Evolutionary conservation across 1,139 yeast species (phyloP).

Genomic region (Ashbya aceris): DNA sequence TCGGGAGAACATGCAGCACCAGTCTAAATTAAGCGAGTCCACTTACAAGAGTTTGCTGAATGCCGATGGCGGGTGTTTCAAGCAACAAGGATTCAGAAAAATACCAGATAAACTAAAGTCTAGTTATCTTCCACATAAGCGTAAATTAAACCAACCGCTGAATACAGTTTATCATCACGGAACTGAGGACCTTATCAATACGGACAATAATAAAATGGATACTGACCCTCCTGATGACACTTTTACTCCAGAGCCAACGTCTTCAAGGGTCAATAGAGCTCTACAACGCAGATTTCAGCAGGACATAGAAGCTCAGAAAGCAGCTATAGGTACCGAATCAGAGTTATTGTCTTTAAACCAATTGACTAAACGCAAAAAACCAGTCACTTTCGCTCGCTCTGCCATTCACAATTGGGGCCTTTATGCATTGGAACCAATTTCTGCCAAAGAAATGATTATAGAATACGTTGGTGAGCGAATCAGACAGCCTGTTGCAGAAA

Average conservation of each 20-base stretch:
- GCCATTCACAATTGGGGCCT: constrained; percentile 98
- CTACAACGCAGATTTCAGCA: constrained; percentile 86
- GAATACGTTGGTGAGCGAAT: constrained; percentile 98
- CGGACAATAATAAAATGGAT: constrained; percentile 24
- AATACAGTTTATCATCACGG: constrained; percentile 40
- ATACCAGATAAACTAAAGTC: constrained; percentile 65
- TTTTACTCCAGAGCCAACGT: constrained; percentile 34
- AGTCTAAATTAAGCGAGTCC: constrained; percentile 17
- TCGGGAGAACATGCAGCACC: constrained; percentile 14
- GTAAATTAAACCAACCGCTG: constrained; percentile 37
- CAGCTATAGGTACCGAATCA: constrained; percentile 70
- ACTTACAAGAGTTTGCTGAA: constrained; percentile 34
- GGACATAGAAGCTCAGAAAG: constrained; percentile 75
- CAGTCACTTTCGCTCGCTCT: constrained; percentile 90
- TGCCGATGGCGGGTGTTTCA: constrained; percentile 52
- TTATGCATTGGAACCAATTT: constrained; percentile 89
- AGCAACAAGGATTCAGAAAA: constrained; percentile 66
- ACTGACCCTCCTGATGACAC: constrained; percentile 18
- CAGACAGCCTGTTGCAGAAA: constrained; percentile 90
- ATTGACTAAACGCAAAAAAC: constrained; percentile 81
- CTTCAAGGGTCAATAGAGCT: constrained; percentile 82
- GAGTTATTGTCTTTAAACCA: constrained; percentile 69
- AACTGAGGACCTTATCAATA: constrained; percentile 38
- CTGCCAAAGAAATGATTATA: constrained; percentile 92
- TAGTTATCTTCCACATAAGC: constrained; percentile 74